Conservation (phyloP, 2,329 filamentous ascomycete genomes). For the Fusarium torulosum region DNA sequence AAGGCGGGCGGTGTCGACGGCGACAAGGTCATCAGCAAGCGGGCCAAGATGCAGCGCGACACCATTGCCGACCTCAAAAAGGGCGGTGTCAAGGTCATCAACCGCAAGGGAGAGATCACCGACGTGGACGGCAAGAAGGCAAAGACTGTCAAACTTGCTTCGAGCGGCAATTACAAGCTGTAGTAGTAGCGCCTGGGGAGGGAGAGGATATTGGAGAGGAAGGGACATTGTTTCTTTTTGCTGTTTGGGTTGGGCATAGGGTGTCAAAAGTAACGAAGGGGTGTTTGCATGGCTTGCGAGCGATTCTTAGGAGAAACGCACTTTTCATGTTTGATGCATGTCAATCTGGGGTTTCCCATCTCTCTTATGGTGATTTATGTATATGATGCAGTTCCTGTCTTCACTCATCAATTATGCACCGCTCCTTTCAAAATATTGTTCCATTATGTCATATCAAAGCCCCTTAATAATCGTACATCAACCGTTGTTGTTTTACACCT, state of each 20-base stretch:
- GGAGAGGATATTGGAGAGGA: background rate
- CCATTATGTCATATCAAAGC: constrained; percentile 3
- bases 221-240: constrained; percentile 11
- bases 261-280: constrained; percentile 30
- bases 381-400: background rate
- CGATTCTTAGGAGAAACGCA: constrained; percentile 43
- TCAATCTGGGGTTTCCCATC: constrained; percentile 16
- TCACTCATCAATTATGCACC: constrained; percentile 2
- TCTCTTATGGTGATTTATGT: constrained; percentile 2
- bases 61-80: constrained; percentile 79
- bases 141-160: constrained; percentile 62
- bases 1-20: constrained; percentile 69
- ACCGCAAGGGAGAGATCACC: constrained; percentile 86
- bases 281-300: constrained; percentile 39
- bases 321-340: constrained; percentile 34
- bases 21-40: constrained; percentile 67
- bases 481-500: constrained; percentile 17
- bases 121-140: constrained; percentile 87
- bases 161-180: constrained; percentile 72
- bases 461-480: constrained; percentile 25
- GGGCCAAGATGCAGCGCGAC: constrained; percentile 61
- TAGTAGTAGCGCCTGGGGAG: constrained; percentile 60
- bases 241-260: constrained; percentile 13
- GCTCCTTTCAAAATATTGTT: background rate
- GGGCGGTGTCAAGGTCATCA: constrained; percentile 92